A percentile compares a stretch with the other conserved stretches of the same genome.
Conservation (phyloP, 1,139 yeast genomes). For the Blastobotrys petasosporus region DNA sequence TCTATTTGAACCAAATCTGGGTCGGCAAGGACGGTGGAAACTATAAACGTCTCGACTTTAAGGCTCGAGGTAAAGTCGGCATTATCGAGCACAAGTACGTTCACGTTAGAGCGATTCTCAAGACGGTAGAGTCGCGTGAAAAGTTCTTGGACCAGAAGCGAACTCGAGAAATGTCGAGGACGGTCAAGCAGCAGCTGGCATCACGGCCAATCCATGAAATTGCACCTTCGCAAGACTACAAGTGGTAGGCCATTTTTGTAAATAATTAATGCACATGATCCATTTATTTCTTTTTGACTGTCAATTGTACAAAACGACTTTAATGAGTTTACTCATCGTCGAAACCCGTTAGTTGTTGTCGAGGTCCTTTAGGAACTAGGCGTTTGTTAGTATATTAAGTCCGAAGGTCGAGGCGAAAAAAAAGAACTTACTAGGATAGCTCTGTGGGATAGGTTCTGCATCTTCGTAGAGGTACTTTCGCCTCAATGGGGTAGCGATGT, state of each 20-base stretch:
- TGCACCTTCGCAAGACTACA: slow-evolving; percentile 27
- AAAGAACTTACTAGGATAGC: slow-evolving; percentile 51
- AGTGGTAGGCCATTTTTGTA: slow-evolving; percentile 27
- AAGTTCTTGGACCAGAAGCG: slow-evolving; percentile 10
- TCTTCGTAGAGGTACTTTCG: slow-evolving; percentile 62
- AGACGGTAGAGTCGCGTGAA: slow-evolving; percentile 37
- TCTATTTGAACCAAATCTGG: slow-evolving; percentile 83
- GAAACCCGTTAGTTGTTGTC: slow-evolving; percentile 33
- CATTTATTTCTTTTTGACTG: neutral
- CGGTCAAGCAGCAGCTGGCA: slow-evolving; percentile 27
- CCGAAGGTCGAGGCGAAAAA: neutral
- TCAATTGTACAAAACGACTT: neutral
- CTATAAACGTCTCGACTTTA: slow-evolving; percentile 68
- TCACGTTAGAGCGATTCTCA: slow-evolving; percentile 74
- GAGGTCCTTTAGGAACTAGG: slow-evolving; percentile 29
- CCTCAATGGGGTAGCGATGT: slow-evolving; percentile 63
- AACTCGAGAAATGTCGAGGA: slow-evolving; percentile 13
- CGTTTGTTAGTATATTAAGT: slow-evolving; percentile 8
- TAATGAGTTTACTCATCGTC: slow-evolving; percentile 27
- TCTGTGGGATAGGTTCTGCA: slow-evolving; percentile 60
- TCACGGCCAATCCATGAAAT: slow-evolving; percentile 25
- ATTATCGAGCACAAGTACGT: slow-evolving; percentile 67
- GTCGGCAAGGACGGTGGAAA: slow-evolving; percentile 82
- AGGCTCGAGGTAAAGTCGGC: slow-evolving; percentile 90
- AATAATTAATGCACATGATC: slow-evolving; percentile 1